Evolutionary conservation across 1,284 basidiomycete genomes (phyloP), one percentile per base, ranked within the genome.

Genomic region (Exobasidium cylindrosporum): DNA sequence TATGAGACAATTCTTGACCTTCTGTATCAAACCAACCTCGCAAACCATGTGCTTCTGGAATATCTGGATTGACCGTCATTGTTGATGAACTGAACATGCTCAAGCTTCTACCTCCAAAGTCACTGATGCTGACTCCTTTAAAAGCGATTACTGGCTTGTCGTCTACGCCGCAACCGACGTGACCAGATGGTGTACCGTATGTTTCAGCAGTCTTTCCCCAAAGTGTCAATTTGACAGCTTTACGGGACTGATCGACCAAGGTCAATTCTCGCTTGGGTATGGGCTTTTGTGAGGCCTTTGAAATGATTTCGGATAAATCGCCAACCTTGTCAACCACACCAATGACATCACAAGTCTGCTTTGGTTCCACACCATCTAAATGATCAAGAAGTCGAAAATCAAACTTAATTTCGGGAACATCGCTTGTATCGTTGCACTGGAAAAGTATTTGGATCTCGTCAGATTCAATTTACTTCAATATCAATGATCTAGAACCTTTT

Each of bases 201-300:
- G 70, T 69, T 78, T 97, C 93, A 1, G 95, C 96, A 78, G 91
- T 89, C 80, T 91, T 93, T 30, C 95, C 96, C 95, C 96, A 99
- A 4, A 98, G 83, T 1, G 96, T 98, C 68, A 97, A 81, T 30
- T 91, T 86, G 40, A 95, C 88, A 32, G 87, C 87, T 79, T 84
- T 92, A 31, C 85, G 85, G 7, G 91, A 89, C 66, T 86, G 86
- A 79, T 99, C 96, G 14, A 94, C 92, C 17, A 99, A 82, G 1
- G 86, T 88, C 53, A 79, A 60, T 58, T 78, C 77, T 23, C 77
- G 64, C 69, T 79, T 79, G 63, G 72, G 65, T 10, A 79, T 69
- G 5, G 72, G 75, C 44, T 73, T 70, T 64, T 78, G 76, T 44
- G 74, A 72, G 1, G 77, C 77, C 62, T 78, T 78, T 58, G 69